phyloP scores from a whole-genome alignment of 306 rosid genomes.

The Cucurbita argyrosperma region DNA sequence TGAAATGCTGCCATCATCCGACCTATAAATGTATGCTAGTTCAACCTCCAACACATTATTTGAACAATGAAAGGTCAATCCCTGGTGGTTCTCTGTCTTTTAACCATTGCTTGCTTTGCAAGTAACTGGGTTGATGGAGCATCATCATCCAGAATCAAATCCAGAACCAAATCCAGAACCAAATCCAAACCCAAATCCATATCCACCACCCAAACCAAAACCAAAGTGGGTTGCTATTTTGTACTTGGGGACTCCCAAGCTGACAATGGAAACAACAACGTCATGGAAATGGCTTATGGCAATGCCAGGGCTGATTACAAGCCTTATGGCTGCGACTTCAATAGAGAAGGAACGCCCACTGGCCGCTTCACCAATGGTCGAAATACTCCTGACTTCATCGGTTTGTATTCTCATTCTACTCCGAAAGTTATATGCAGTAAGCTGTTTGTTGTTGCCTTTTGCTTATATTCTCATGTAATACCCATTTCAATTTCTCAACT shows the following conservation, averaged over 20 bases:
- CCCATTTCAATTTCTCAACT: too few relatives aligned
- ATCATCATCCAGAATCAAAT: not conserved
- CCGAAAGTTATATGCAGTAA: too few relatives aligned
- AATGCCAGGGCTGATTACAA: slow-evolving; percentile 11
- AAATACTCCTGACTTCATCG: slow-evolving; percentile 18
- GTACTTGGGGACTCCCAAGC: slow-evolving; percentile 42
- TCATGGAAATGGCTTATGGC: slow-evolving; percentile 5
- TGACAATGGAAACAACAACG: slow-evolving; percentile 49
- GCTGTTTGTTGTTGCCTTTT: too few relatives aligned
- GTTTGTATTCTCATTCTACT: not conserved
- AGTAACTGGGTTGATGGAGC: not conserved
- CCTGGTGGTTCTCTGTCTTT: not conserved
- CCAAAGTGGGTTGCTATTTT: slow-evolving; percentile 24
- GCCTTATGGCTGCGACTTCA: slow-evolving; percentile 50
- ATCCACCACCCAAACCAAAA: too few relatives aligned
- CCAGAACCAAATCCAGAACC: not conserved
- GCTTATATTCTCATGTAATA: too few relatives aligned
- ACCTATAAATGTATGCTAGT: not conserved
- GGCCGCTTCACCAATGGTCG: slow-evolving; percentile 47
- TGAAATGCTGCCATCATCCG: not conserved
- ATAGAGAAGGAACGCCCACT: slow-evolving; percentile 3
- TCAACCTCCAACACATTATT: not conserved
- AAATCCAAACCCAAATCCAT: too few relatives aligned
- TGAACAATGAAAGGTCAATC: not conserved
- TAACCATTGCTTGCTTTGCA: not conserved